A percentile compares a stretch with the other conserved stretches of the same genome.
phyloP scores from a whole-genome alignment of 1,284 basidiomycete genomes.

The Phellopilus nigrolimitatus region DNA sequence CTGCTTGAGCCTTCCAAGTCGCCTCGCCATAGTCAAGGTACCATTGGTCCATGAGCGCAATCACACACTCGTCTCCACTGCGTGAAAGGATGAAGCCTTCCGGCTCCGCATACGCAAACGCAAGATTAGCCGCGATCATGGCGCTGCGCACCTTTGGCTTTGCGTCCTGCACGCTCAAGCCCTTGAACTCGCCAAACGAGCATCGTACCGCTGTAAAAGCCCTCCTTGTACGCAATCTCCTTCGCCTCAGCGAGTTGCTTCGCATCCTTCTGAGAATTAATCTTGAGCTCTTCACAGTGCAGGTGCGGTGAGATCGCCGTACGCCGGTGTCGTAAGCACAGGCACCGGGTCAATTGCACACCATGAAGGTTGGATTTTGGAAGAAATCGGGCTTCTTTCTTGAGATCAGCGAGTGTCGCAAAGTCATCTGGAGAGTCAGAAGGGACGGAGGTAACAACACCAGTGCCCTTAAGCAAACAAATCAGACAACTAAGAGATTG shows the following conservation, averaged over 20 bases:
- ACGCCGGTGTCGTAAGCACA: constrained; percentile 84
- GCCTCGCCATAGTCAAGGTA: constrained; percentile 97
- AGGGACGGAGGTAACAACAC: constrained; percentile 97
- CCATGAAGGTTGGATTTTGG: constrained; percentile 93
- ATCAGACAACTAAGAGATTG: background rate
- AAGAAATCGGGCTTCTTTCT: constrained; percentile 97
- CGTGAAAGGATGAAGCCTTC: constrained; percentile 90
- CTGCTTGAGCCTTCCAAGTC: constrained; percentile 81
- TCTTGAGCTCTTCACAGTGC: constrained; percentile 90
- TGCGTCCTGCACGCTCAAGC: constrained; percentile 83
- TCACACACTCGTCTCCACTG: constrained; percentile 93
- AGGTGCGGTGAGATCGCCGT: constrained; percentile 91
- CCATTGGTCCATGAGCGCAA: constrained; percentile 99
- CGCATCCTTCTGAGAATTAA: constrained; percentile 92
- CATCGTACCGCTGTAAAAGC: constrained; percentile 95
- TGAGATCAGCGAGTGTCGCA: constrained; percentile 85
- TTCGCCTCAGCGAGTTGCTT: constrained; percentile 96
- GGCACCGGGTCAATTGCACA: constrained; percentile 82
- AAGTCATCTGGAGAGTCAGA: constrained; percentile 99
- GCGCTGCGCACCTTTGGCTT: constrained; percentile 85
- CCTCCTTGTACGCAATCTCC: constrained; percentile 97
- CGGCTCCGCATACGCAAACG: constrained; percentile 93
- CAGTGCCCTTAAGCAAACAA: constrained; percentile 67
- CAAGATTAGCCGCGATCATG: constrained; percentile 77
- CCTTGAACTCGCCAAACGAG: constrained; percentile 85